phyloP scores from a whole-genome alignment of 176 grass and related monocot species.

The Alloteropsis semialata region DNA sequence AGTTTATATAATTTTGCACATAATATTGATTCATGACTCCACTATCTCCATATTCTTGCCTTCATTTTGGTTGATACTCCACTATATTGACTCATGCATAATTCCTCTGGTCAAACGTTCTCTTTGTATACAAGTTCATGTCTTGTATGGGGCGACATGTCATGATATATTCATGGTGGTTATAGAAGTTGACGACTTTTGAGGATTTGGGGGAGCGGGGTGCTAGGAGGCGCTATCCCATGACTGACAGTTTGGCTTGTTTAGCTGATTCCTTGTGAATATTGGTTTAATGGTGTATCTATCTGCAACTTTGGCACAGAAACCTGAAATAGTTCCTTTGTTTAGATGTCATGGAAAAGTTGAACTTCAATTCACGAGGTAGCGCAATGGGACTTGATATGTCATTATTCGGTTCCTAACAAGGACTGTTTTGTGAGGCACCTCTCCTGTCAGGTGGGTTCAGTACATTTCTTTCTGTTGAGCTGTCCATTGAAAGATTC shows the following conservation, averaged over 20 bases:
- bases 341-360: conserved; percentile 7
- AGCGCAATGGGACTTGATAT: not conserved
- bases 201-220: too few relatives aligned
- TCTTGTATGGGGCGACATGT: not conserved
- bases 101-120: not conserved
- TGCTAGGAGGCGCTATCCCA: not conserved
- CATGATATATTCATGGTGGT: not conserved
- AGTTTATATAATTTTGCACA: not conserved
- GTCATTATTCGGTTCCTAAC: conserved; percentile 21
- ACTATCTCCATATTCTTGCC: not conserved
- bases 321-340: not conserved
- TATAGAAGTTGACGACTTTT: too few relatives aligned
- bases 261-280: conserved; percentile 5
- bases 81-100: not conserved
- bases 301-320: conserved; percentile 10
- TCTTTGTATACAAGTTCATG: too few relatives aligned
- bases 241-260: not conserved
- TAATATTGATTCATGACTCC: not conserved
- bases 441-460: conserved; percentile 23
- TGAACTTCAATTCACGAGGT: not conserved
- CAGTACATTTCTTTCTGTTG: conserved; percentile 34
- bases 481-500: conserved; percentile 25
- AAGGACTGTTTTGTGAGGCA: conserved; percentile 7
- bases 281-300: conserved; percentile 17
- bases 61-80: not conserved